phyloP scores from a whole-genome alignment of 805 yeast species.

The Zygosaccharomyces siamensis region DNA sequence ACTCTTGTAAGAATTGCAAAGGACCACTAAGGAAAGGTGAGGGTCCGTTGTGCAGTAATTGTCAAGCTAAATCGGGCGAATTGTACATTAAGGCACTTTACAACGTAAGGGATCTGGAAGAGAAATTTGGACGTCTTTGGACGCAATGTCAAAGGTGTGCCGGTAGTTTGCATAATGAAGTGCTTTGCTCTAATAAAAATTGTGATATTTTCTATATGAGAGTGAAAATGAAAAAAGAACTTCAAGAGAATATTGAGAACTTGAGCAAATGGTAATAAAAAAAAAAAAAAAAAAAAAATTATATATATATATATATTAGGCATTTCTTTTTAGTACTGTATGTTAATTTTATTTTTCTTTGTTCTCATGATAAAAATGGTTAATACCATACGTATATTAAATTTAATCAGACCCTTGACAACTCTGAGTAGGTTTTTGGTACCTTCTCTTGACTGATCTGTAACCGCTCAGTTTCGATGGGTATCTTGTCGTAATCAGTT shows the following conservation, averaged over 20 bases:
- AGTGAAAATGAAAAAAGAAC: conserved; percentile 44
- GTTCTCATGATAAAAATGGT: not conserved
- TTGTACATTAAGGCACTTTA: conserved; percentile 78
- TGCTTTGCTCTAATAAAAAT: conserved; percentile 88
- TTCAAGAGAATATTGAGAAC: conserved; percentile 37
- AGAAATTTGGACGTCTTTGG: conserved; percentile 85
- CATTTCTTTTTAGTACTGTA: not conserved
- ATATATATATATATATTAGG: not conserved
- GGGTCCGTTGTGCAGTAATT: conserved; percentile 77
- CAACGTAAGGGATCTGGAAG: conserved; percentile 73
- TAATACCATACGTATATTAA: not conserved
- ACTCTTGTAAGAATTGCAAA: conserved; percentile 83
- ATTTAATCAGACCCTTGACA: conserved; percentile 22
- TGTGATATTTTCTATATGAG: conserved; percentile 98
- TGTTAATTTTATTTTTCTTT: not conserved
- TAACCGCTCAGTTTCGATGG: conserved; percentile 24
- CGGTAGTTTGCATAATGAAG: conserved; percentile 93
- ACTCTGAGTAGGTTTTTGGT: conserved; percentile 39
- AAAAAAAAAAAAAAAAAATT: not conserved
- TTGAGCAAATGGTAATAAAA: conserved; percentile 38
- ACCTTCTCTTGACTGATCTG: conserved; percentile 29
- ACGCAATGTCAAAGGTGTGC: conserved; percentile 98
- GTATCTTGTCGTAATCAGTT: conserved; percentile 9
- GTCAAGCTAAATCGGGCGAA: conserved; percentile 67
- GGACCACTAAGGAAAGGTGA: conserved; percentile 63